Evolutionary conservation across 2,329 filamentous ascomycete genomes (phyloP).

Genomic region (Colletotrichum melonis): DNA sequence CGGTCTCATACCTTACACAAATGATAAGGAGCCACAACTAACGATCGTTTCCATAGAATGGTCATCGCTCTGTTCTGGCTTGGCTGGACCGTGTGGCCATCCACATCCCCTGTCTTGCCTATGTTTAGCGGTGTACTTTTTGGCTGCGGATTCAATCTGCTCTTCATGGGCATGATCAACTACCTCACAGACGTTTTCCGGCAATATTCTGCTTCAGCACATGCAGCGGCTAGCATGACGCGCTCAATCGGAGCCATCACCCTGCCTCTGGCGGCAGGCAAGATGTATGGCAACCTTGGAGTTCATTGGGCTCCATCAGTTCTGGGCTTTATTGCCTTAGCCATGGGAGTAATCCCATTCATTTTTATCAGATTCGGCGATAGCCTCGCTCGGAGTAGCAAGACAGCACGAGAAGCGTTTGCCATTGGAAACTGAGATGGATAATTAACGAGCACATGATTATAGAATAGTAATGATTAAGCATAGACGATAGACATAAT

Average conservation of each 20-base stretch:
- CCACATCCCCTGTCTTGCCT: slow-evolving; percentile 47
- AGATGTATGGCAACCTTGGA: slow-evolving; percentile 46
- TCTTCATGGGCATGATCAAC: slow-evolving; percentile 50
- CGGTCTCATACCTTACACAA: too few species aligned
- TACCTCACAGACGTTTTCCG: slow-evolving; percentile 48
- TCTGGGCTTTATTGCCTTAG: slow-evolving; percentile 44
- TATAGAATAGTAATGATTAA: background rate
- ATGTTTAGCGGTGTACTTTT: slow-evolving; percentile 57
- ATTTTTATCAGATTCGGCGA: slow-evolving; percentile 47
- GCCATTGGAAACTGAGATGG: background rate
- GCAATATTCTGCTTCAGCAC: slow-evolving; percentile 48
- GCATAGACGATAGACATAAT: background rate
- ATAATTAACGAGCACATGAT: background rate
- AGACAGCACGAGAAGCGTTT: slow-evolving; percentile 22
- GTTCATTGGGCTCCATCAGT: slow-evolving; percentile 50
- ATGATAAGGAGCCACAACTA: background rate
- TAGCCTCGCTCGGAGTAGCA: slow-evolving; percentile 42
- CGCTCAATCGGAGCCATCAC: slow-evolving; percentile 47
- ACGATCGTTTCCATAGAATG: slow-evolving; percentile 46
- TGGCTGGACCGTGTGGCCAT: slow-evolving; percentile 65
- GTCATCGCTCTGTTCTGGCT: slow-evolving; percentile 70
- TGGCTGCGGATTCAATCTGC: slow-evolving; percentile 46
- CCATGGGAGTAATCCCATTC: slow-evolving; percentile 47
- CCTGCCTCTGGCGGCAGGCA: slow-evolving; percentile 45
- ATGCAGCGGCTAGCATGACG: slow-evolving; percentile 47